phyloP scores from a whole-genome alignment of 305 asterid species.

The Fraxinus latifolia region DNA sequence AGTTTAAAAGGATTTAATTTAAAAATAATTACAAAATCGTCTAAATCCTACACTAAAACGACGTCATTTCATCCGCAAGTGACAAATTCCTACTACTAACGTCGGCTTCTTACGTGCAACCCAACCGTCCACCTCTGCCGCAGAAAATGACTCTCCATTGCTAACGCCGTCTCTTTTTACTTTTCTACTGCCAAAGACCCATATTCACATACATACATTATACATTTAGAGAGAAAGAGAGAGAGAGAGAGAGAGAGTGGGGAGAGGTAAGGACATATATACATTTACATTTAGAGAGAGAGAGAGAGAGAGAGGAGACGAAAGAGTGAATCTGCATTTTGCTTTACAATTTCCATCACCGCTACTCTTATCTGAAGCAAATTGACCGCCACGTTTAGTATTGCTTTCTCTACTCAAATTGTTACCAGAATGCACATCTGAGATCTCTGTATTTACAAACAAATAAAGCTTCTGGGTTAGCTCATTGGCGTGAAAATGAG shows the following conservation, averaged over 20 bases:
- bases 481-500: constrained; percentile 38
- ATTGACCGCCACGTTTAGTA: constrained; percentile 28
- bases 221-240: not conserved
- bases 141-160: not conserved
- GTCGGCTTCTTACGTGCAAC: constrained; percentile 24
- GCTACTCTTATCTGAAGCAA: constrained; percentile 27
- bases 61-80: constrained; percentile 5
- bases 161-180: constrained; percentile 36
- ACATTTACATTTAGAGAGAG: not conserved
- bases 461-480: not conserved
- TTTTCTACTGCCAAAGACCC: not conserved
- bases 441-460: constrained; percentile 34
- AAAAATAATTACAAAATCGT: no score
- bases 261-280: no score
- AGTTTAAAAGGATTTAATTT: no score
- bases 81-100: constrained; percentile 24
- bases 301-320: not conserved
- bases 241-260: not conserved
- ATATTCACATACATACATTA: not conserved
- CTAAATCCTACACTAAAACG: constrained; percentile 15
- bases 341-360: constrained; percentile 38
- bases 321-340: constrained; percentile 24
- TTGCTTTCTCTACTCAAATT: not conserved
- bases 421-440: constrained; percentile 29
- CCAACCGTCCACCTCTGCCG: constrained; percentile 8